A percentile compares a stretch with the other conserved stretches of the same genome.
Evolutionary conservation across 306 rosid genomes (phyloP).

Genomic region (Lupinus albus): DNA sequence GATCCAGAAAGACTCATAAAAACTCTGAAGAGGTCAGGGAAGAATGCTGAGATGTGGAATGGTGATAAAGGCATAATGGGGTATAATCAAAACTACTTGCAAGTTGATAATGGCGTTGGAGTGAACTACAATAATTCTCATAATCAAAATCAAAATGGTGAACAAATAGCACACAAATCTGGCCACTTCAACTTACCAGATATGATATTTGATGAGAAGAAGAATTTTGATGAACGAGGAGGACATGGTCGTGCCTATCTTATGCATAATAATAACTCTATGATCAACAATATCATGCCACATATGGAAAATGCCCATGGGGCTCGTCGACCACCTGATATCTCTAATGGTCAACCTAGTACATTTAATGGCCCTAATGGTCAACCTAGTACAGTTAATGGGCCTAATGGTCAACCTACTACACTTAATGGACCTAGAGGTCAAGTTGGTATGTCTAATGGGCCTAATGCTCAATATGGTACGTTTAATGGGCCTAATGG

Average conservation of each 20-base stretch:
- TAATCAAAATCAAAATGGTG: conserved; percentile 33
- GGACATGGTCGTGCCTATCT: conserved; percentile 5
- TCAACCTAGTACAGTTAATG: too few species aligned
- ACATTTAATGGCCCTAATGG: too few species aligned
- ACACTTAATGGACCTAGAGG: too few species aligned
- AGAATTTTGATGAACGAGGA: too few species aligned
- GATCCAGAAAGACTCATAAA: conserved; percentile 61
- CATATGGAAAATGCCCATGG: conserved; percentile 16
- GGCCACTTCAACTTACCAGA: conserved; percentile 58
- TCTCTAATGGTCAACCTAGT: too few species aligned
- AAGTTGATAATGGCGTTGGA: conserved; percentile 37
- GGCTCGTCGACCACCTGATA: conserved; percentile 46
- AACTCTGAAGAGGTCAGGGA: conserved; percentile 64
- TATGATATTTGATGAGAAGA: conserved; percentile 42
- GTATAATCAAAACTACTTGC: conserved; percentile 42
- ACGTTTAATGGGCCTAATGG: too few species aligned
- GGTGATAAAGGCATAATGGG: conserved; percentile 43
- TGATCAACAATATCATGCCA: not conserved
- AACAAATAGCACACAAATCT: conserved; percentile 51
- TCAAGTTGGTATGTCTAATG: too few species aligned
- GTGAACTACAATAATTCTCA: conserved; percentile 49
- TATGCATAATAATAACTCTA: too few species aligned
- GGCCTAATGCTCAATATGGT: too few species aligned
- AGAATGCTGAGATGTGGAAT: conserved; percentile 69
- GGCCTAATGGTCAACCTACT: too few species aligned